Conservation (phyloP, 2,329 filamentous ascomycete genomes). For the Colletotrichum graminicola region DNA sequence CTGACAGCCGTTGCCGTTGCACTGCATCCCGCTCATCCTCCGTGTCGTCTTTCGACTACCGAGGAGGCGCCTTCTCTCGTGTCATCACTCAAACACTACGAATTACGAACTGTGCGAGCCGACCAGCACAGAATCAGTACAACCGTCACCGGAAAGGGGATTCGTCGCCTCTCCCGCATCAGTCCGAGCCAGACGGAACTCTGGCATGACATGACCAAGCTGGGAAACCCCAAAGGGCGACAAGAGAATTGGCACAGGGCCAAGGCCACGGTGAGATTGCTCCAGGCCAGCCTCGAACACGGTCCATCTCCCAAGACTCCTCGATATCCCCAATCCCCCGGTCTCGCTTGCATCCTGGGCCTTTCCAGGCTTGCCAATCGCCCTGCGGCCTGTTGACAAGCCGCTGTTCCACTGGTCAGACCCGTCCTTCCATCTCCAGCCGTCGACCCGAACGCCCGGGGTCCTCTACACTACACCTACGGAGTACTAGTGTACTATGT, state of each 20-base stretch:
- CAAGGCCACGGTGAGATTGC: constrained; percentile 33
- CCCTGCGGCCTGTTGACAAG: constrained; percentile 22
- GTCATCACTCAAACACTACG: not conserved
- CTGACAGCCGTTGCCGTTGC: constrained; percentile 35
- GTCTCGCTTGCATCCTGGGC: constrained; percentile 23
- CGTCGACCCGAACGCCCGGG: constrained; percentile 24
- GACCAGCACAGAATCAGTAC: not conserved
- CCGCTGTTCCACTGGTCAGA: constrained; percentile 21
- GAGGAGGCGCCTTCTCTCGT: not conserved
- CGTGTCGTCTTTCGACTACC: constrained; percentile 23
- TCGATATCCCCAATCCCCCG: constrained; percentile 3
- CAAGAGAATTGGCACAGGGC: constrained; percentile 28
- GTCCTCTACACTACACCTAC: not conserved
- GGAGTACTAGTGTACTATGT: not conserved
- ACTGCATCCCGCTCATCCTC: constrained; percentile 30
- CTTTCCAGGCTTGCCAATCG: constrained; percentile 23
- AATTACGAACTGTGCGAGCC: not conserved
- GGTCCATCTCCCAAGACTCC: constrained; percentile 3
- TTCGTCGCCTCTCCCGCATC: constrained; percentile 10
- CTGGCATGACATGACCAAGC: not conserved
- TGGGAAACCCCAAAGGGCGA: constrained; percentile 9
- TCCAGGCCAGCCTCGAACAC: constrained; percentile 34
- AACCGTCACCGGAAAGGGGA: constrained; percentile 7
- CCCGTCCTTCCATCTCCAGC: constrained; percentile 27
- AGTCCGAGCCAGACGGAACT: not conserved